Percentiles rank a stretch among this genome's conserved stretches.
Conservation (phyloP, 768 basidiomycete genomes). For the Lentinula raphanica region DNA sequence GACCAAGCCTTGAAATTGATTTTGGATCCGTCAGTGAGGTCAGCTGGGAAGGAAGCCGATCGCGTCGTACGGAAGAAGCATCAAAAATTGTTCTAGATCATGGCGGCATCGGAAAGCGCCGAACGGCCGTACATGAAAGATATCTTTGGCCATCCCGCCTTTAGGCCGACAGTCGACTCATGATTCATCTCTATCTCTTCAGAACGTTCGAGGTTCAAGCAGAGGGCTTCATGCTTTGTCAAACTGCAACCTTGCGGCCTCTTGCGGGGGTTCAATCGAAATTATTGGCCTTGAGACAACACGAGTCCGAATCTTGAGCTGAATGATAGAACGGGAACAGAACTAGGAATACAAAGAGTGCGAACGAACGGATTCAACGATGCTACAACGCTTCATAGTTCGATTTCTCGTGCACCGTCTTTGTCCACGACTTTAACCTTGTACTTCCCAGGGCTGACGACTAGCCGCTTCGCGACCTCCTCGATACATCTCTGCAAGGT, state of each 20-base stretch:
- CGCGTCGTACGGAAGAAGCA: constrained; percentile 2
- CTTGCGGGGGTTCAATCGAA: too few relatives aligned
- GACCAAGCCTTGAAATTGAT: neutral
- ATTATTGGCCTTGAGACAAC: too few relatives aligned
- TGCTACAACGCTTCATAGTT: constrained; percentile 40
- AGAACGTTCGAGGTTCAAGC: too few relatives aligned
- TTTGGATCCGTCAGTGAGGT: neutral
- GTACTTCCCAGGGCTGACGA: constrained; percentile 76
- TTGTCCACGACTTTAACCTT: constrained; percentile 91
- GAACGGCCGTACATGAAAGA: too few relatives aligned
- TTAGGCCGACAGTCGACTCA: too few relatives aligned
- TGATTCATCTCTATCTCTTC: too few relatives aligned
- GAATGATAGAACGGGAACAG: too few relatives aligned
- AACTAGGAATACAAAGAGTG: constrained; percentile 5
- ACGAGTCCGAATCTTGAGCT: too few relatives aligned
- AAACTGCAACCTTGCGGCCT: too few relatives aligned
- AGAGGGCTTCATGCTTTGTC: too few relatives aligned
- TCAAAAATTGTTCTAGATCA: neutral
- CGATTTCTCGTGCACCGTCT: constrained; percentile 80
- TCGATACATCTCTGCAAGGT: constrained; percentile 82
- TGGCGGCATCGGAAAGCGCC: too few relatives aligned
- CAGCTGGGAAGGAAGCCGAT: neutral
- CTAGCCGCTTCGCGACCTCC: constrained; percentile 80
- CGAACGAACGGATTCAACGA: neutral
- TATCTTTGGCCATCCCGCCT: too few relatives aligned